These are phyloP conservation scores for Russula sp. DNA, from an alignment of 768 basidiomycete genomes.

Conservation along the genomic window DNA sequence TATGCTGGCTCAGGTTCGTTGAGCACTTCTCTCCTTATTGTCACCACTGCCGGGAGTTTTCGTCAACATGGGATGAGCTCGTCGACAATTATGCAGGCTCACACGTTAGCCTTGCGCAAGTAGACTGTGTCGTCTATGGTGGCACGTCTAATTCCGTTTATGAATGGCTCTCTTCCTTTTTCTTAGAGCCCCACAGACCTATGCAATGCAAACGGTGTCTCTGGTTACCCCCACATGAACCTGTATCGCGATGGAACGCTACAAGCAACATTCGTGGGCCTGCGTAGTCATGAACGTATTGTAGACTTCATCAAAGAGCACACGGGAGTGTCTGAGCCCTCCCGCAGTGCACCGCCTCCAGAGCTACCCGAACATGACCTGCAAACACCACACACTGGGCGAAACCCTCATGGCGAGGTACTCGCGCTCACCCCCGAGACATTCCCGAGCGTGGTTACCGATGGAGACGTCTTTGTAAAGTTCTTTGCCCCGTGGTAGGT, in stretches of 20 bases:
- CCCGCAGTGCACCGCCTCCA: slow-evolving; percentile 28
- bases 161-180: not conserved
- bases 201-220: slow-evolving; percentile 62
- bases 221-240: slow-evolving; percentile 70
- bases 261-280: slow-evolving; percentile 49
- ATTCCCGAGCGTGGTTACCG: slow-evolving; percentile 41
- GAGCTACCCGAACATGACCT: slow-evolving; percentile 29
- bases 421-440: slow-evolving; percentile 39
- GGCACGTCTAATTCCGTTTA: slow-evolving; percentile 42
- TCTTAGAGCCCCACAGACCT: slow-evolving; percentile 50
- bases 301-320: slow-evolving; percentile 50
- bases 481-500: slow-evolving; percentile 87
- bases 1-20: slow-evolving; percentile 47
- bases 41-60: slow-evolving; percentile 69
- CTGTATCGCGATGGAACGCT: slow-evolving; percentile 64
- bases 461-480: slow-evolving; percentile 58
- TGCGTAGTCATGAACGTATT: slow-evolving; percentile 50
- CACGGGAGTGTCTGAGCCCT: slow-evolving; percentile 28
- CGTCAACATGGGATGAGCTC: slow-evolving; percentile 76
- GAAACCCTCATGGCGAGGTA: slow-evolving; percentile 38
- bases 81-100: slow-evolving; percentile 46
- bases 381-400: slow-evolving; percentile 25
- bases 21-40: slow-evolving; percentile 90
- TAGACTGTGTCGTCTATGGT: slow-evolving; percentile 73
- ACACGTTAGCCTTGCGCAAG: slow-evolving; percentile 64